Conservation (phyloP, 805 yeast species). For the Lachancea mirantina region DNA sequence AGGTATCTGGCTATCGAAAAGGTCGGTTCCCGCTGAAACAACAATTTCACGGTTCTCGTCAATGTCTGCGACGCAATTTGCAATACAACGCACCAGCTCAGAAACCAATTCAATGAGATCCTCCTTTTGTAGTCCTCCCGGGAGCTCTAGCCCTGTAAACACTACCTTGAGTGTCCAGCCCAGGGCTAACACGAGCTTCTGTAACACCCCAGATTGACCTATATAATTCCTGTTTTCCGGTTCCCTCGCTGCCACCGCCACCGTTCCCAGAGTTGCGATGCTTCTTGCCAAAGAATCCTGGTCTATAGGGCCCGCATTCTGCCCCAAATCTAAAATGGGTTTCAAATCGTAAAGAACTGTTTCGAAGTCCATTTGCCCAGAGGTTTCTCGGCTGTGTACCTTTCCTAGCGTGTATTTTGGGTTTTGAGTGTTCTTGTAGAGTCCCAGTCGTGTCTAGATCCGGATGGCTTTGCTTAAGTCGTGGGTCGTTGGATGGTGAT, state of each 20-base stretch:
- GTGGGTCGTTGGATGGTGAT: no score
- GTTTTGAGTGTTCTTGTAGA: no score
- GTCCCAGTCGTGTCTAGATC: no score
- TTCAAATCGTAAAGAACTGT: constrained; percentile 26
- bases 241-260: constrained; percentile 27
- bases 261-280: constrained; percentile 22
- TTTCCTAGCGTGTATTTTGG: no score
- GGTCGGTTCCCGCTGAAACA: background rate
- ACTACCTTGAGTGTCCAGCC: constrained; percentile 11
- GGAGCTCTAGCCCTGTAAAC: constrained; percentile 12
- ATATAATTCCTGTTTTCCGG: constrained; percentile 26
- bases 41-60: constrained; percentile 19
- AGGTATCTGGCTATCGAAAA: no score
- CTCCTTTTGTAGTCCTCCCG: constrained; percentile 7
- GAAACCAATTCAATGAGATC: constrained; percentile 16
- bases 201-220: constrained; percentile 24
- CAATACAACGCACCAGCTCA: constrained; percentile 29
- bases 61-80: constrained; percentile 29
- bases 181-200: constrained; percentile 15
- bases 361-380: constrained; percentile 31
- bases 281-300: constrained; percentile 16
- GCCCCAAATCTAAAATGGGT: constrained; percentile 21
- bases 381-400: no score
- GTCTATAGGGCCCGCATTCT: constrained; percentile 14
- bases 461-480: no score